phyloP scores from a whole-genome alignment of 139 green algal species.

The Chlorella sp. region DNA sequence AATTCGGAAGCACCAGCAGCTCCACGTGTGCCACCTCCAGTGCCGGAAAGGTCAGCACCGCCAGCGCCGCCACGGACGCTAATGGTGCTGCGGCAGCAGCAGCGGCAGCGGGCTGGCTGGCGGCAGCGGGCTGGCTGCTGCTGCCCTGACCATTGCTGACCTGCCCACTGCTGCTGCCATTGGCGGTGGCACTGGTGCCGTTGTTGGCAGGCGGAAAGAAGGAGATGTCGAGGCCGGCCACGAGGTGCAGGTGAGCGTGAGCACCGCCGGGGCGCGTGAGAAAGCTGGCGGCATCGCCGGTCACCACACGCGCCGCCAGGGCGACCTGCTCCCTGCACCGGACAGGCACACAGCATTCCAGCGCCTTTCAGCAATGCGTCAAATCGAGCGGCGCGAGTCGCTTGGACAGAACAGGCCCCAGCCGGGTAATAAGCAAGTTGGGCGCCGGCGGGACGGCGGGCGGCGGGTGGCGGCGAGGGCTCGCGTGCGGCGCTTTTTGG shows the following conservation, averaged over 20 bases:
- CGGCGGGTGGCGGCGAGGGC: not conserved
- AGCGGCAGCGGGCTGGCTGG: not conserved
- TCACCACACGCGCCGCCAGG: not conserved
- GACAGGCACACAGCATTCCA: no score
- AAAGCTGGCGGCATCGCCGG: not conserved
- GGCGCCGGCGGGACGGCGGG: not conserved
- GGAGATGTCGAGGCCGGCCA: constrained; percentile 33
- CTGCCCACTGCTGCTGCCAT: not conserved
- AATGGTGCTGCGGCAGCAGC: not conserved
- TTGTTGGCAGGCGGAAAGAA: not conserved
- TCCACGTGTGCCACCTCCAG: constrained; percentile 63
- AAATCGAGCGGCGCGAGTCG: no score
- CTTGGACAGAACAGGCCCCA: no score
- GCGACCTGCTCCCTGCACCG: not conserved
- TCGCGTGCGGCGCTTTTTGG: not conserved
- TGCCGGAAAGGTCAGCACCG: constrained; percentile 50
- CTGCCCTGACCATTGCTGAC: not conserved
- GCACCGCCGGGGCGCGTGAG: no score
- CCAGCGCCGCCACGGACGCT: constrained; percentile 40
- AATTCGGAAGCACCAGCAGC: constrained; percentile 37
- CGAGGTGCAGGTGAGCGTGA: not conserved
- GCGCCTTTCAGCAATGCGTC: no score
- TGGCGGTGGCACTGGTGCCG: not conserved
- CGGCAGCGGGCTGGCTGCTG: no score
- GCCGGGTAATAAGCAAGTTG: no score